phyloP scores from a whole-genome alignment of 495 filamentous ascomycete species.

The Talaromyces wortmannii region DNA sequence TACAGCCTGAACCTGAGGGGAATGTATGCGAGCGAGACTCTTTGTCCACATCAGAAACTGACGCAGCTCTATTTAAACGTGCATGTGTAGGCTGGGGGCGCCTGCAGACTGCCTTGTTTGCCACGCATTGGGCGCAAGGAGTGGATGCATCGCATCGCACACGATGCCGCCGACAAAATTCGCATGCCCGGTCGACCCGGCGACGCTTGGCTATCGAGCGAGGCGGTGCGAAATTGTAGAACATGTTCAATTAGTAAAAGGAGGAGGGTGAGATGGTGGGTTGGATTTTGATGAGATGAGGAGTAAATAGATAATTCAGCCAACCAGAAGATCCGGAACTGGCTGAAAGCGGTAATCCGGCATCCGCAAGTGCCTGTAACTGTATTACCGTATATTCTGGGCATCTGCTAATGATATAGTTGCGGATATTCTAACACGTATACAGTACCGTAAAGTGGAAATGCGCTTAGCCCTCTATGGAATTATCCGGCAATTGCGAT shows the following conservation, averaged over 20 bases:
- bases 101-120: constrained; percentile 16
- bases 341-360: neutral
- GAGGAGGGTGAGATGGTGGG: neutral
- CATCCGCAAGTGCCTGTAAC: too few relatives aligned
- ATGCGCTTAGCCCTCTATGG: neutral
- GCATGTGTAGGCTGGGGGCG: constrained; percentile 4
- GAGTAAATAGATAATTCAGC: neutral
- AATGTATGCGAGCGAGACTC: neutral
- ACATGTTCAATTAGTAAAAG: neutral
- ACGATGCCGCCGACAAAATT: constrained; percentile 21
- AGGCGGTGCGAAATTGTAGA: constrained; percentile 3
- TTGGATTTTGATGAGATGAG: neutral
- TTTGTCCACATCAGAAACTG: neutral
- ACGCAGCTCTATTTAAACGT: constrained; percentile 1
- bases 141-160: constrained; percentile 19
- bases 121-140: constrained; percentile 18
- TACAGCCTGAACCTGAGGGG: neutral
- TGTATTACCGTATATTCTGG: too few relatives aligned
- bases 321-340: neutral
- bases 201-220: constrained; percentile 9
- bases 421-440: too few relatives aligned
- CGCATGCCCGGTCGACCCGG: constrained; percentile 19
- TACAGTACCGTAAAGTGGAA: too few relatives aligned
- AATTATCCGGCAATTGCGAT: neutral
- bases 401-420: too few relatives aligned